Evolutionary conservation across 108 stramenopile species (phyloP), one percentile per base, ranked within the genome.

Genomic region (Stephanodiscus minutulus): DNA sequence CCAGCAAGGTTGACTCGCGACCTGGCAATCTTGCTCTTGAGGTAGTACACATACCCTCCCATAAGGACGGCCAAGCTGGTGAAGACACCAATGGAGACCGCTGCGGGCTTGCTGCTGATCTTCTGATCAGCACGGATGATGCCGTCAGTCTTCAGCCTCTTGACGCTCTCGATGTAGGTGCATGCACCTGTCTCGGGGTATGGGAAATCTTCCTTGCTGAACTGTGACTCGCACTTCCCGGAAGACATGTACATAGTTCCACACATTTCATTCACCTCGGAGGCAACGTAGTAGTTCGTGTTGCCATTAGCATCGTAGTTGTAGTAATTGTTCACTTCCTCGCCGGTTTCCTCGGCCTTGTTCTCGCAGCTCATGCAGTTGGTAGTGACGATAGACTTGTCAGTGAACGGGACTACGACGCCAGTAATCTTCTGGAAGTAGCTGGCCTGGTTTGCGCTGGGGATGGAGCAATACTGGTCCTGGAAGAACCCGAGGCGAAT

Each of bases 111-210:
- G 76, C 80, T 82, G 70, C 85, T 82, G 20, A 77, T 43, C 31
- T 61, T 76, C 36, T 80, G 74, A 29, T 86, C 68, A 24, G 83
- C 83, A 72, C 91, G 84, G 69, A 94, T 94, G 61, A 94, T 89
- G 72, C 92, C 92, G 74, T 94, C 90, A 13, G 70, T 77, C 43
- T 84, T 88, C 61, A 94, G 81, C 65, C 87, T 70, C 77, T 94
- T 94, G 70, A 94, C 87, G 22, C 92, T 88, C 64, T 89, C 87
- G 52, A 94, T 88, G 86, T 89, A 94, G 28, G 82, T 77, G 68
- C 92, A 94, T 7, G 92, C 87, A 22, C 82, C 84, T 56, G 90
- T 88, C 53, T 91, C 90, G 66, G 90, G 86, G 77, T 91, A 89
- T 66, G 82, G 81, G 25, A 91, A 76, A 56, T 68, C 69, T 13